Evolutionary conservation across 495 filamentous ascomycete genomes (phyloP).

Genomic region (Patellaria atrata): DNA sequence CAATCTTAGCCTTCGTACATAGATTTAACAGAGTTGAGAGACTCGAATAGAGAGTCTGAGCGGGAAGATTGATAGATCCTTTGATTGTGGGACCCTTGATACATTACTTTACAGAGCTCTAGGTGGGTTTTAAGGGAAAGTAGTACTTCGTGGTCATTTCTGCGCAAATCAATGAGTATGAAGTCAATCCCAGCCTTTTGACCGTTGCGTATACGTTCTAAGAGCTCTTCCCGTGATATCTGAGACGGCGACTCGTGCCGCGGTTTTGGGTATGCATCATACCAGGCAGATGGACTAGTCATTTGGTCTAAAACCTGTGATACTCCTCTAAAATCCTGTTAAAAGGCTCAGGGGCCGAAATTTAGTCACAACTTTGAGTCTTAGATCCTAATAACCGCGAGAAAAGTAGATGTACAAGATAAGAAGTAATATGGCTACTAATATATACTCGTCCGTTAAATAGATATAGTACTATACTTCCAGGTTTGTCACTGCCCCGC

Average conservation of each 20-base stretch:
- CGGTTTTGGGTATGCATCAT: slow-evolving; percentile 4
- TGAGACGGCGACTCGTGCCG: slow-evolving; percentile 1
- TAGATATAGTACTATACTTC: no score
- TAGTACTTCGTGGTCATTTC: slow-evolving; percentile 5
- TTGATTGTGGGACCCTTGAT: slow-evolving; percentile 46
- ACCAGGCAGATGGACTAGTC: slow-evolving; percentile 9
- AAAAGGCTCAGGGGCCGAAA: no score
- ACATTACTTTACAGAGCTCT: no score
- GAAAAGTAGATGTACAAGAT: no score
- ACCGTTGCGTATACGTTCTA: neutral
- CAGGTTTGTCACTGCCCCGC: no score
- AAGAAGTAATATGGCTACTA: no score
- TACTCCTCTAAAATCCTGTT: no score
- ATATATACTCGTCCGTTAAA: no score
- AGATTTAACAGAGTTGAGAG: slow-evolving; percentile 43
- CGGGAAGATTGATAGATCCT: slow-evolving; percentile 56
- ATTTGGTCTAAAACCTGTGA: slow-evolving; percentile 16
- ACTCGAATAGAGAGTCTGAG: slow-evolving; percentile 46
- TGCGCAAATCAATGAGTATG: slow-evolving; percentile 8
- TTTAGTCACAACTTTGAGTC: no score
- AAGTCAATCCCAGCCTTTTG: neutral
- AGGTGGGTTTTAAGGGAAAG: no score
- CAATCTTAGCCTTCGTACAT: slow-evolving; percentile 34
- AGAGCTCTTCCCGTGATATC: slow-evolving; percentile 4
- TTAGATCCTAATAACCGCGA: no score